Percentiles rank a stretch among this genome's conserved stretches.
Conservation (phyloP, 2,329 filamentous ascomycete species). For the Colletotrichum simmondsii region DNA sequence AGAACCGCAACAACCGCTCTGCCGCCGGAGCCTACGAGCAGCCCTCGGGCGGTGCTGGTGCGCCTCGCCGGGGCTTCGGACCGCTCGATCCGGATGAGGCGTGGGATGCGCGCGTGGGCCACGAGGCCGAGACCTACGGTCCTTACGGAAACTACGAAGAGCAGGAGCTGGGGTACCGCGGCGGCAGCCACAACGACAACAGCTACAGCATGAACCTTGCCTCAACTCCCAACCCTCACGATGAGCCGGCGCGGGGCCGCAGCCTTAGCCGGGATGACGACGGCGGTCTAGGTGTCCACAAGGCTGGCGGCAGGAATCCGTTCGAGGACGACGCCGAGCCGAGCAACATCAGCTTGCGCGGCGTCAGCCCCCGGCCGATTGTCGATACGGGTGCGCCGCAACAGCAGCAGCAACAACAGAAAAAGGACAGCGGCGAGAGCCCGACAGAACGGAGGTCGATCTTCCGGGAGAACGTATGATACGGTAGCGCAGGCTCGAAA, state of each 20-base stretch:
- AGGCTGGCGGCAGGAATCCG: constrained; percentile 65
- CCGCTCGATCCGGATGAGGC: constrained; percentile 85
- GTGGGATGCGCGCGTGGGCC: constrained; percentile 84
- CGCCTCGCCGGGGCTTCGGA: constrained; percentile 68
- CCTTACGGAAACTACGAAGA: constrained; percentile 78
- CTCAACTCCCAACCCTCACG: constrained; percentile 45
- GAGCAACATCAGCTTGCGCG: constrained; percentile 71
- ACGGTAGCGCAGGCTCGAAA: background rate
- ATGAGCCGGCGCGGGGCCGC: constrained; percentile 37
- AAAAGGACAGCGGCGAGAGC: constrained; percentile 60
- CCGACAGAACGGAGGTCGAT: constrained; percentile 76
- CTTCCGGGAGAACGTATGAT: constrained; percentile 75
- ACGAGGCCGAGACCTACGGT: constrained; percentile 74
- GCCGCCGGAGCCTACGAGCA: constrained; percentile 79
- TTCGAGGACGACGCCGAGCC: constrained; percentile 77
- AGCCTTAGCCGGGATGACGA: constrained; percentile 37
- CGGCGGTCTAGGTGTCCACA: constrained; percentile 45
- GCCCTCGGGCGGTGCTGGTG: constrained; percentile 49
- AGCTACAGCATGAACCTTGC: constrained; percentile 63
- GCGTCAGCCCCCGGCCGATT: constrained; percentile 82
- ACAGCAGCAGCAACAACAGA: constrained; percentile 38
- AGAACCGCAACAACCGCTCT: constrained; percentile 72
- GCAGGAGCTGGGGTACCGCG: constrained; percentile 71
- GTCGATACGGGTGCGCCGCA: constrained; percentile 49
- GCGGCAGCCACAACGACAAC: constrained; percentile 51